Evolutionary conservation across 2,329 filamentous ascomycete genomes (phyloP).

Genomic region (Knoxdaviesia capensis): DNA sequence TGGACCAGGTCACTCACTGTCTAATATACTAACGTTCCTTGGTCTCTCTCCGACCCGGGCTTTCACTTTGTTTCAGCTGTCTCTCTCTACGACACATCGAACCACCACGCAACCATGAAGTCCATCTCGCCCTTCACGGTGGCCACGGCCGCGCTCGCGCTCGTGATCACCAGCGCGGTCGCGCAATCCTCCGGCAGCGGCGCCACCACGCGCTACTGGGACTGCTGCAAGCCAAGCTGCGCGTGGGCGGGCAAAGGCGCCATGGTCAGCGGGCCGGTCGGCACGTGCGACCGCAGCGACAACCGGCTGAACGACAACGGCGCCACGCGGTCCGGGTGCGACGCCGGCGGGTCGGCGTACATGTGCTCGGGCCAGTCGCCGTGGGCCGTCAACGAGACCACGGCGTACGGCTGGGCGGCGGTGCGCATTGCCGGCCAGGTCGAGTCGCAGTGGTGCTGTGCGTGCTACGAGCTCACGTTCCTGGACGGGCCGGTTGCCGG

Average conservation of each 20-base stretch:
- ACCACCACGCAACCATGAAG: too few relatives aligned
- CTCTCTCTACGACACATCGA: too few relatives aligned
- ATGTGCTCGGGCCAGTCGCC: slow-evolving; percentile 42
- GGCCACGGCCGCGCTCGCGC: too few relatives aligned
- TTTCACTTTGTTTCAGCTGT: too few relatives aligned
- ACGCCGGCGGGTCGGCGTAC: slow-evolving; percentile 28
- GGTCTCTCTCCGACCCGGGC: too few relatives aligned
- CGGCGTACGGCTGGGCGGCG: slow-evolving; percentile 46
- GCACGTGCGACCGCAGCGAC: slow-evolving; percentile 33
- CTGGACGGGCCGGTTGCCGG: slow-evolving; percentile 28
- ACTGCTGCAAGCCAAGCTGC: slow-evolving; percentile 55
- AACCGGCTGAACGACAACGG: slow-evolving; percentile 29
- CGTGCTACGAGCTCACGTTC: slow-evolving; percentile 39
- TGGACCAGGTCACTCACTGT: too few relatives aligned
- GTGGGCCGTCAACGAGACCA: slow-evolving; percentile 35
- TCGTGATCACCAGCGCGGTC: too few relatives aligned
- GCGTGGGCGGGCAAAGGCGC: slow-evolving; percentile 36
- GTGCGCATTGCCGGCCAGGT: slow-evolving; percentile 31
- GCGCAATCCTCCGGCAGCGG: not conserved
- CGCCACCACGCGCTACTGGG: slow-evolving; percentile 24
- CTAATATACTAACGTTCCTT: too few relatives aligned
- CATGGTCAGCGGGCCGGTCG: slow-evolving; percentile 23
- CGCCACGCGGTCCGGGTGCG: slow-evolving; percentile 25
- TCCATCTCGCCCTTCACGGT: too few relatives aligned
- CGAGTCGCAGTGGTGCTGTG: slow-evolving; percentile 45